A percentile compares a stretch with the other conserved stretches of the same genome.
Evolutionary conservation across 2,329 filamentous ascomycete genomes (phyloP).

Genomic region (Calonectria hongkongensis): DNA sequence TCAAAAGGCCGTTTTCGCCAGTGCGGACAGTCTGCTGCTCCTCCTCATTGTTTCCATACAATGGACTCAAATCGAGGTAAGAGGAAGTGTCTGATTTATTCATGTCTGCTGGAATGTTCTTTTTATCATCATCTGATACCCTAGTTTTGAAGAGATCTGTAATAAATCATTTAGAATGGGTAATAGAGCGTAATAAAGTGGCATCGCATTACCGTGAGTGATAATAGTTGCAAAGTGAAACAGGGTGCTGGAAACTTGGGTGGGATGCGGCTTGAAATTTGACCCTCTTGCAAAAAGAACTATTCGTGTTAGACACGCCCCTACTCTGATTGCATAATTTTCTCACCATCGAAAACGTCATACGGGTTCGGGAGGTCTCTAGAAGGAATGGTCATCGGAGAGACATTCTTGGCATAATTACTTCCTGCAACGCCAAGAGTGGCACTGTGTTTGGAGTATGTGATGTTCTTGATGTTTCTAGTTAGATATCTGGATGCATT

Average conservation of each 20-base stretch:
- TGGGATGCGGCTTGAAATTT: not conserved
- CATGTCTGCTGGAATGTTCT: not conserved
- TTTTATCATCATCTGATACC: too few species aligned
- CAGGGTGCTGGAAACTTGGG: slow-evolving; percentile 7
- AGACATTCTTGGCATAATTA: not conserved
- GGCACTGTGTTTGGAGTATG: slow-evolving; percentile 3
- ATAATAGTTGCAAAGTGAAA: slow-evolving; percentile 22
- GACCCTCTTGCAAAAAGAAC: not conserved
- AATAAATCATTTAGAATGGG: not conserved
- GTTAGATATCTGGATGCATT: too few species aligned
- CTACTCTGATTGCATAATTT: accelerated
- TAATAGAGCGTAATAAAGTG: not conserved
- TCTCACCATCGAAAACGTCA: not conserved
- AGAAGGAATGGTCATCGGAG: not conserved
- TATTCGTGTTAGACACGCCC: not conserved
- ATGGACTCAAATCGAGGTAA: not conserved
- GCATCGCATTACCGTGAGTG: slow-evolving; percentile 2
- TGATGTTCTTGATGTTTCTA: not conserved
- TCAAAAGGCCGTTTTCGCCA: not conserved
- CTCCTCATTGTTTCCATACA: not conserved
- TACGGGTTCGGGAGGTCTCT: not conserved
- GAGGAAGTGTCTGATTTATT: not conserved
- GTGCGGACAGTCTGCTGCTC: not conserved
- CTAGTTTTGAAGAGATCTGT: not conserved
- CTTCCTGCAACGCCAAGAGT: not conserved